Evolutionary conservation across 495 filamentous ascomycete genomes (phyloP).

Genomic region (Trichoderma erinaceum): DNA sequence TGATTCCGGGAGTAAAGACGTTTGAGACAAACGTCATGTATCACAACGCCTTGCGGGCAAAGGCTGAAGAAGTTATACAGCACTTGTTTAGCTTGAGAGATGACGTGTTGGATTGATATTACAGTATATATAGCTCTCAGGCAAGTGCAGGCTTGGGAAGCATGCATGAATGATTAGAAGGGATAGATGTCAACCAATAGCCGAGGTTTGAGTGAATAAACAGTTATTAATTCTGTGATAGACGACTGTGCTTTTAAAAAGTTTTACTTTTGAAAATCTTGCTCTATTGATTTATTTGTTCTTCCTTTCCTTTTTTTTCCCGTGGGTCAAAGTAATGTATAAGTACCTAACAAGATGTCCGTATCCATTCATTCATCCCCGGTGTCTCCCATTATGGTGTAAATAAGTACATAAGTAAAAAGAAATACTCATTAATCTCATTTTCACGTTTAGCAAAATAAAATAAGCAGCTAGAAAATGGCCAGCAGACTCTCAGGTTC

Average conservation of each 20-base stretch:
- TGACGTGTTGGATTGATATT: constrained; percentile 59
- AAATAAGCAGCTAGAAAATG: background rate
- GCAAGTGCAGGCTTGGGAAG: background rate
- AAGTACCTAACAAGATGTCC: background rate
- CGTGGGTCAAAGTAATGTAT: background rate
- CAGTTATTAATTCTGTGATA: background rate
- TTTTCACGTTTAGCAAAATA: background rate
- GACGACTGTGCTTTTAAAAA: background rate
- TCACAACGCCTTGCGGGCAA: constrained; percentile 71
- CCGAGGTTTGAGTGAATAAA: background rate
- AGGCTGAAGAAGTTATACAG: constrained; percentile 65
- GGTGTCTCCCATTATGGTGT: background rate
- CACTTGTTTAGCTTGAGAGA: constrained; percentile 65
- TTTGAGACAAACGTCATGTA: constrained; percentile 82
- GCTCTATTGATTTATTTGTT: background rate
- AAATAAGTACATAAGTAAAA: background rate
- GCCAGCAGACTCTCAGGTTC: background rate
- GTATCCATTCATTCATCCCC: background rate
- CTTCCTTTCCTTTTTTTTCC: background rate
- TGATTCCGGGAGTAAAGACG: constrained; percentile 71
- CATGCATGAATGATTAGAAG: background rate
- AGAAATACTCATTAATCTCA: background rate
- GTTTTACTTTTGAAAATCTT: no score
- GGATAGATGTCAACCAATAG: background rate
- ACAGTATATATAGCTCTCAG: background rate